Evolutionary conservation across 495 filamentous ascomycete genomes (phyloP).

Genomic region (Penicillium ochrochloron): DNA sequence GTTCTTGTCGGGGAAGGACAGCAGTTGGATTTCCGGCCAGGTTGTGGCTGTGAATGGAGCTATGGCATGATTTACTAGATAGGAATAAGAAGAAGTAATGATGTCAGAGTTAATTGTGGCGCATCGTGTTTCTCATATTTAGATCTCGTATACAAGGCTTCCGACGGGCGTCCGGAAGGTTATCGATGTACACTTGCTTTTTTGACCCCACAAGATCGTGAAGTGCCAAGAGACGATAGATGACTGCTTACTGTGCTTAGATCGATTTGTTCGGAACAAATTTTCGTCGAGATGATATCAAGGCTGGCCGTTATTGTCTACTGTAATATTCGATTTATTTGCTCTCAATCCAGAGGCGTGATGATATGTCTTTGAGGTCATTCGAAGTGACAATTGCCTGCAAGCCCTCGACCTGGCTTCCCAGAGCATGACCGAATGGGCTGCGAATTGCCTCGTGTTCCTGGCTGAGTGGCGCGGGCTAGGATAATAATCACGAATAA

Average conservation of each 20-base stretch:
- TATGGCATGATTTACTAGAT: conserved; percentile 23
- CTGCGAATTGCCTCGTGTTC: neutral
- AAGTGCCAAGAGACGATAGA: neutral
- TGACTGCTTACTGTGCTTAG: neutral
- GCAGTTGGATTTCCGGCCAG: conserved; percentile 70
- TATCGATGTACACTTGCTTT: neutral
- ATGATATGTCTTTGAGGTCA: neutral
- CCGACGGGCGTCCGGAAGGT: neutral
- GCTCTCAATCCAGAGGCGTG: neutral
- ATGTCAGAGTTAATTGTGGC: neutral
- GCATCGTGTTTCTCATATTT: neutral
- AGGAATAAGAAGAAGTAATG: neutral
- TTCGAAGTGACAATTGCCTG: neutral
- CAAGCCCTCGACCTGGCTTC: neutral
- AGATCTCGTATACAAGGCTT: neutral
- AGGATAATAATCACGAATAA: neutral
- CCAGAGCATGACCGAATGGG: neutral
- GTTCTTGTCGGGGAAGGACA: conserved; percentile 56
- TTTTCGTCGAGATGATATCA: neutral
- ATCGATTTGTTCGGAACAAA: neutral
- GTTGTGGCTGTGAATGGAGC: conserved; percentile 64
- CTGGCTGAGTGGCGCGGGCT: neutral
- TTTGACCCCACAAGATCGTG: neutral
- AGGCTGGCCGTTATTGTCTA: neutral
- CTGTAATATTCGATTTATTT: neutral